Evolutionary conservation across 2,329 filamentous ascomycete genomes (phyloP).

Genomic region (Fusarium sp.): DNA sequence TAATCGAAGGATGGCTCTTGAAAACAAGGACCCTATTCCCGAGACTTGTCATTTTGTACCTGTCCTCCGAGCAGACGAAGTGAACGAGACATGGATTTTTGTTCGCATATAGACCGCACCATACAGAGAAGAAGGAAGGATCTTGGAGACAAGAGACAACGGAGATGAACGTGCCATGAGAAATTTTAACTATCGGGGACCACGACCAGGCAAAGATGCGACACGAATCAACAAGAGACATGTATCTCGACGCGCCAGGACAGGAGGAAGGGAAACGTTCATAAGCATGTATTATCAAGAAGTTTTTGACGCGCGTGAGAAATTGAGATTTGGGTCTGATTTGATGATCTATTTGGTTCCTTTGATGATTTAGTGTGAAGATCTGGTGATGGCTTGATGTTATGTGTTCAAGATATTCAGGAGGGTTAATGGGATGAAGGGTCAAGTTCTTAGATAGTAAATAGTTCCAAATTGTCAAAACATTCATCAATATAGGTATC

Average conservation of each 20-base stretch:
- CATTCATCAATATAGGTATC: background rate
- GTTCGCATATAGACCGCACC: constrained; percentile 44
- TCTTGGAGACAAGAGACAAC: constrained; percentile 27
- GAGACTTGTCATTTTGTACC: background rate
- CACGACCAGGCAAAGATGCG: constrained; percentile 26
- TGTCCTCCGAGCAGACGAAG: constrained; percentile 7
- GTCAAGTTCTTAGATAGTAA: background rate
- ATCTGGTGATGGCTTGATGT: background rate
- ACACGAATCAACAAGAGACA: constrained; percentile 34
- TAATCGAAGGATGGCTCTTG: constrained; percentile 29
- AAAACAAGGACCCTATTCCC: constrained; percentile 23
- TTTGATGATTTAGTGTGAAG: background rate
- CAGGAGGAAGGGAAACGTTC: constrained; percentile 35
- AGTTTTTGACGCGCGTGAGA: constrained; percentile 31
- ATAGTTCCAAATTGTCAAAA: background rate
- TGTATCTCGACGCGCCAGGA: constrained; percentile 34
- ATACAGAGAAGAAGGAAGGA: constrained; percentile 25
- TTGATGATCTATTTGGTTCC: background rate
- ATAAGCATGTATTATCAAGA: constrained; percentile 45
- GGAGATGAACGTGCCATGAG: constrained; percentile 30
- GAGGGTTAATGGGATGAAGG: background rate
- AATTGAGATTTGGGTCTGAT: constrained; percentile 33
- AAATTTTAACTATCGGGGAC: constrained; percentile 28
- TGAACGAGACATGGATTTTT: constrained; percentile 35
- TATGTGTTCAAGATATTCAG: background rate